Percentiles rank a stretch among this genome's conserved stretches.
Conservation (phyloP, 164 flowering plant species). For the Vitis rotundifolia region DNA sequence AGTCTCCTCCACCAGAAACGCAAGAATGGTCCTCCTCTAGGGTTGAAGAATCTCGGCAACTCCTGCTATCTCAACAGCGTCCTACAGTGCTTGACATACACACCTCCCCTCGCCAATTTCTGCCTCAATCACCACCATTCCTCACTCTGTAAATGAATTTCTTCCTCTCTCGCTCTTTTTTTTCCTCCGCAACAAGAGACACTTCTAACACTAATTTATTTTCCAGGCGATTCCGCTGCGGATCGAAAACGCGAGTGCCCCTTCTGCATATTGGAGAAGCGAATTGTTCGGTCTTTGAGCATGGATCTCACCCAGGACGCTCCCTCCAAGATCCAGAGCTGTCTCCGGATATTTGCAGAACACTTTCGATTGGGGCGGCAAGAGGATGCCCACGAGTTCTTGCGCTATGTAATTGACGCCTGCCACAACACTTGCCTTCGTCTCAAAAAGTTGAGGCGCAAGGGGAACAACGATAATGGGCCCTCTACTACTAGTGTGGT, state of each 20-base stretch:
- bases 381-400: slow-evolving; percentile 98
- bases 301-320: slow-evolving; percentile 56
- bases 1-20: slow-evolving; percentile 50
- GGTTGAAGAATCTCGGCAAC: slow-evolving; percentile 86
- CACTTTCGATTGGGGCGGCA: slow-evolving; percentile 76
- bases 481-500: slow-evolving; percentile 36
- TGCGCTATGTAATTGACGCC: slow-evolving; percentile 89
- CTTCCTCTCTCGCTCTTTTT: neutral
- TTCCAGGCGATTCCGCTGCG: slow-evolving; percentile 46
- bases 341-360: slow-evolving; percentile 65
- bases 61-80: slow-evolving; percentile 94
- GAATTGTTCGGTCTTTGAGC: slow-evolving; percentile 68
- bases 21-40: slow-evolving; percentile 64
- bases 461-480: slow-evolving; percentile 20
- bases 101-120: slow-evolving; percentile 95
- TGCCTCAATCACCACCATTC: slow-evolving; percentile 74
- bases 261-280: slow-evolving; percentile 76
- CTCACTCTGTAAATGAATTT: slow-evolving; percentile 37
- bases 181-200: neutral
- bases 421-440: slow-evolving; percentile 83
- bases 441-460: slow-evolving; percentile 55
- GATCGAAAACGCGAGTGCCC: slow-evolving; percentile 68
- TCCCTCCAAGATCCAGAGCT: slow-evolving; percentile 68
- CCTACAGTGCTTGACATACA: slow-evolving; percentile 96
- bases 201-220: neutral